Evolutionary conservation across 2,329 filamentous ascomycete species (phyloP), one percentile per base, ranked within the genome.

Genomic region (Fusarium sp.): DNA sequence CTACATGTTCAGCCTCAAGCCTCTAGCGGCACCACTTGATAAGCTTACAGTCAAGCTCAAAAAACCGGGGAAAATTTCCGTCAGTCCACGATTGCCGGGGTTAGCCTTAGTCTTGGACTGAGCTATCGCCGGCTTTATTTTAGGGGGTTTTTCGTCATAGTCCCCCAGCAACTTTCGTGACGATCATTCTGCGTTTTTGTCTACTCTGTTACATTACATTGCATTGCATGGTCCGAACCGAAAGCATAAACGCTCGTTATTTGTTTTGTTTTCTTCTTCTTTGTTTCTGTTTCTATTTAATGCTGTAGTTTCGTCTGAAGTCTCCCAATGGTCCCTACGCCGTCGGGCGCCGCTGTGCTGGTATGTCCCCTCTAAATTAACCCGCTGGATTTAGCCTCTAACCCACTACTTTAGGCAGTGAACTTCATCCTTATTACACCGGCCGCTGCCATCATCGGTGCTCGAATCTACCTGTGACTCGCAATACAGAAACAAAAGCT

Each of bases 391-490:
- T 35, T 46, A 46, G 39, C 18, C 38, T 35, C 29, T 46, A 23
- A 56, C 12, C 23, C 31, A 15, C 19, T 16, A 9, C 18, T 19
- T 29, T n/a, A 68, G 65, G 48, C 42, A 23, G 65, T 68, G 10
- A 33, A 45, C 14, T 56, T 27, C 16, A 39, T 29, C 4, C 63
- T 68, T 29, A 33, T 68, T 8, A 7, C 41, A 1, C 18, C 56
- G 15, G 56, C 57, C 7, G 10, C 35, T 10, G 16, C 10, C 10
- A 56, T 73, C 18, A 63, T 73, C 16, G 46, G n/a, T 8, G 71
- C 71, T 35, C 59, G 71, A 21, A 29, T 73, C 3, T 72, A 73
- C 16, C 67, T 73, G 1, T 71, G 71, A 5, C 27, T 73, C 7
- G 54, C 33, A 14, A 65, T 73, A 49, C 67, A 73, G n/a, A 68